These are phyloP conservation scores for Trematosphaeria pertusa DNA, from an alignment of 2,329 filamentous ascomycete species.

Conservation along the genomic window DNA sequence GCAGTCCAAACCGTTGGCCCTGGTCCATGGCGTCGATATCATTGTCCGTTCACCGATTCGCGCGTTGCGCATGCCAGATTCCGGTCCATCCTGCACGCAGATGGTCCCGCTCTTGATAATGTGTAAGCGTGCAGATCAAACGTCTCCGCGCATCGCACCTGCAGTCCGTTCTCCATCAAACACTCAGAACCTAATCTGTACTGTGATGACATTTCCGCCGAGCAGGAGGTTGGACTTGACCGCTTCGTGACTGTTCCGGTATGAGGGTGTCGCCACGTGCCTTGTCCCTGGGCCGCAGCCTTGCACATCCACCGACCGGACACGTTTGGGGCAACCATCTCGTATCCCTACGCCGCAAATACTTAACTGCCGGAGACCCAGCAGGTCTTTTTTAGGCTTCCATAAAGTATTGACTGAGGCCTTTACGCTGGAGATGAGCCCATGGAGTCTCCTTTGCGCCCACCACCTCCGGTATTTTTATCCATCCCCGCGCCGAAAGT, in stretches of 20 bases:
- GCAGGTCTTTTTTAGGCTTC: constrained; percentile 5
- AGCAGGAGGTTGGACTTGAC: background rate
- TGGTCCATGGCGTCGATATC: constrained; percentile 3
- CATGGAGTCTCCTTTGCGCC: constrained; percentile 17
- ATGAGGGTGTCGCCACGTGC: constrained; percentile 7
- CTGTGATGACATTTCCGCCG: constrained; percentile 3
- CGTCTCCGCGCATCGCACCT: constrained; percentile 4
- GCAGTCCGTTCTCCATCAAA: constrained; percentile 8
- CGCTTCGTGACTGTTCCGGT: constrained; percentile 1
- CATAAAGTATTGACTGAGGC: constrained; percentile 7
- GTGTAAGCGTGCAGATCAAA: constrained; percentile 5
- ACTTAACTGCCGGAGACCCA: constrained; percentile 8
- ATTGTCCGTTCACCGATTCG: constrained; percentile 15
- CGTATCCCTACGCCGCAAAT: constrained; percentile 5
- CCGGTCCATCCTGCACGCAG: constrained; percentile 7
- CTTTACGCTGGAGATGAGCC: constrained; percentile 8
- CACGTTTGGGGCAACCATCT: constrained; percentile 1
- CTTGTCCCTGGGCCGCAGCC: background rate
- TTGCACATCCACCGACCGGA: background rate
- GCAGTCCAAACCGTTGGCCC: background rate
- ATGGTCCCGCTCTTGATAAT: constrained; percentile 4
- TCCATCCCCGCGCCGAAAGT: background rate
- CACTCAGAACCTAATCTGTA: background rate
- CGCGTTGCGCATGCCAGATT: constrained; percentile 13
- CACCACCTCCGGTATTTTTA: constrained; percentile 12